Conservation (phyloP, 2,329 filamentous ascomycete species). For the Aspergillus pseudotamarii region DNA sequence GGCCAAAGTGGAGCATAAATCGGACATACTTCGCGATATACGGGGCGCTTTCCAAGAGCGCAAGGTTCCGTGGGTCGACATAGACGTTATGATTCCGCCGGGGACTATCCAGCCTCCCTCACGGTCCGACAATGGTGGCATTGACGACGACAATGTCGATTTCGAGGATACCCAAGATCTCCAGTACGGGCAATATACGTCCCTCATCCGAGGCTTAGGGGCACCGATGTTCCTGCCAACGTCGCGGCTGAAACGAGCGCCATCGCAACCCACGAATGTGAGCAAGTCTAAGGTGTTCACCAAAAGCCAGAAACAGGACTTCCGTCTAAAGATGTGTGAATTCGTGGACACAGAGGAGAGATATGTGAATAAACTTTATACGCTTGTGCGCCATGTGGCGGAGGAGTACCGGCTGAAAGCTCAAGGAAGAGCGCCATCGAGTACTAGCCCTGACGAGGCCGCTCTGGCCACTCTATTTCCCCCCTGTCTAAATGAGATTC, state of each 20-base stretch:
- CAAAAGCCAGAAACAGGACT: conserved; percentile 77
- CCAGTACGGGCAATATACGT: conserved; percentile 77
- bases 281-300: conserved; percentile 78
- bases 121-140: conserved; percentile 63
- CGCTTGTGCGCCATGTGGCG: conserved; percentile 79
- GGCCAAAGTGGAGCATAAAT: conserved; percentile 75
- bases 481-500: conserved; percentile 74
- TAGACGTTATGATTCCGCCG: conserved; percentile 82
- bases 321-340: conserved; percentile 87
- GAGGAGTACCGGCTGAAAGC: conserved; percentile 76
- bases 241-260: conserved; percentile 78
- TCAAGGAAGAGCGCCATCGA: conserved; percentile 59
- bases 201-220: conserved; percentile 77
- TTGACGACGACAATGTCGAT: conserved; percentile 62
- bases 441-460: conserved; percentile 70
- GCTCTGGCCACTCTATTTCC: conserved; percentile 81
- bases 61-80: conserved; percentile 79
- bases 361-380: conserved; percentile 85
- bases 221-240: conserved; percentile 86
- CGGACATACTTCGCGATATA: conserved; percentile 72
- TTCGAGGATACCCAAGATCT: conserved; percentile 34
- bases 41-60: conserved; percentile 78
- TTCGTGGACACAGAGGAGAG: conserved; percentile 90
- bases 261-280: conserved; percentile 80
- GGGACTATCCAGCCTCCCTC: conserved; percentile 70